Evolutionary conservation across 306 rosid genomes (phyloP).

Genomic region (Cucurbita argyrosperma): DNA sequence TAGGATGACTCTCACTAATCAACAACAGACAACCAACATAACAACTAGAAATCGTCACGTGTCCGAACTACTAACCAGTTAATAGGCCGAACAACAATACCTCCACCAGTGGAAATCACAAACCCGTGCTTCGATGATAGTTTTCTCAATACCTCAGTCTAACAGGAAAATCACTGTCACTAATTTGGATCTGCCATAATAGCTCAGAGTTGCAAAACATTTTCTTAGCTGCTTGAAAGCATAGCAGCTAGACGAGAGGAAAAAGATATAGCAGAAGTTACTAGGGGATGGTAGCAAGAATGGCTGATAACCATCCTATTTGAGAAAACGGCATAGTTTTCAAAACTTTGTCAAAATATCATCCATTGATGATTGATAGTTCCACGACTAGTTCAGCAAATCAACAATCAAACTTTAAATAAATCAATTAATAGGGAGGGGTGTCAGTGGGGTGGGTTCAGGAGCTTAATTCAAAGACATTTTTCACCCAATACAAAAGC

Average conservation of each 20-base stretch:
- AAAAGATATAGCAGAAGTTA: neutral
- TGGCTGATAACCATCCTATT: neutral
- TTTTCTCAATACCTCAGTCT: conserved; percentile 64
- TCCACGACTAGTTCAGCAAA: neutral
- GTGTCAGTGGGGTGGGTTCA: neutral
- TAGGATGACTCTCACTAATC: neutral
- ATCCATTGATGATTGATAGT: neutral
- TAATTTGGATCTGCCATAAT: conserved; percentile 5
- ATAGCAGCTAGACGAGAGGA: neutral
- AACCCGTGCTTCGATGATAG: conserved; percentile 45
- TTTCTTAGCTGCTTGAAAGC: neutral
- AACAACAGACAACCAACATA: neutral
- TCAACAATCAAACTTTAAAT: neutral
- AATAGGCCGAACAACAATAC: conserved; percentile 73
- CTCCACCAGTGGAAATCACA: conserved; percentile 95
- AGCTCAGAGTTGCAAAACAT: neutral
- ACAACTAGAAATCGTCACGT: neutral
- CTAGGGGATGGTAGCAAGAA: neutral
- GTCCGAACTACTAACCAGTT: conserved; percentile 49
- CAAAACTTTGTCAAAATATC: neutral
- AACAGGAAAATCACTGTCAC: conserved; percentile 18
- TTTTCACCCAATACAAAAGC: neutral
- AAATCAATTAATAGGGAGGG: neutral
- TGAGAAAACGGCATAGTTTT: neutral
- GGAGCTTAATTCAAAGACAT: neutral